Percentiles rank a stretch among this genome's conserved stretches.
phyloP scores from a whole-genome alignment of 2,329 filamentous ascomycete genomes.

The Ophiostoma australiae region DNA sequence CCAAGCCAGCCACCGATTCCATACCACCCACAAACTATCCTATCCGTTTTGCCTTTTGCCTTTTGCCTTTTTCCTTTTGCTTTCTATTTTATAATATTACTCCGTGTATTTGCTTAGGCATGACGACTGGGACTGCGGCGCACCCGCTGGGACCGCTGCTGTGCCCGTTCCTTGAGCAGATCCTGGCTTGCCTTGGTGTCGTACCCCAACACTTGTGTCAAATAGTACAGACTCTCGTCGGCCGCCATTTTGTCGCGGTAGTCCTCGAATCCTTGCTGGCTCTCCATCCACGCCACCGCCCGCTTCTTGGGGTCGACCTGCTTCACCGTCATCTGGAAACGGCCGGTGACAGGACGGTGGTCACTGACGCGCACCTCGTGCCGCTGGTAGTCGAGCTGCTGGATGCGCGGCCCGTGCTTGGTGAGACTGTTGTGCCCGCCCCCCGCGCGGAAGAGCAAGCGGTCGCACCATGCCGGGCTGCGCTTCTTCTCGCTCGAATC shows the following conservation, averaged over 20 bases:
- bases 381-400: constrained; percentile 79
- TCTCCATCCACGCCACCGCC: constrained; percentile 63
- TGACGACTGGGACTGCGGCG: constrained; percentile 31
- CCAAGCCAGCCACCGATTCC: not conserved
- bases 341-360: constrained; percentile 84
- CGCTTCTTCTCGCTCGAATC: constrained; percentile 93
- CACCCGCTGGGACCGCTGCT: constrained; percentile 25
- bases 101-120: not conserved
- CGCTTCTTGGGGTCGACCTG: constrained; percentile 65
- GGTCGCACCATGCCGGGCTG: constrained; percentile 93
- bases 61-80: not conserved
- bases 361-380: constrained; percentile 91
- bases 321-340: constrained; percentile 80
- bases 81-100: not conserved
- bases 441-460: constrained; percentile 73
- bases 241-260: constrained; percentile 63
- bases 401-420: constrained; percentile 58
- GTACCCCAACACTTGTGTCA: constrained; percentile 50
- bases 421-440: not conserved
- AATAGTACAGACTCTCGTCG: constrained; percentile 59
- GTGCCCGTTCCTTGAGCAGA: constrained; percentile 42
- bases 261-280: constrained; percentile 68
- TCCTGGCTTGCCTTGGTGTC: constrained; percentile 48
- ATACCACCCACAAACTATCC: not conserved
- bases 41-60: not conserved